Evolutionary conservation across 768 basidiomycete genomes (phyloP), one percentile per base, ranked within the genome.

Genomic region (Agaricus sinodeliciosus): DNA sequence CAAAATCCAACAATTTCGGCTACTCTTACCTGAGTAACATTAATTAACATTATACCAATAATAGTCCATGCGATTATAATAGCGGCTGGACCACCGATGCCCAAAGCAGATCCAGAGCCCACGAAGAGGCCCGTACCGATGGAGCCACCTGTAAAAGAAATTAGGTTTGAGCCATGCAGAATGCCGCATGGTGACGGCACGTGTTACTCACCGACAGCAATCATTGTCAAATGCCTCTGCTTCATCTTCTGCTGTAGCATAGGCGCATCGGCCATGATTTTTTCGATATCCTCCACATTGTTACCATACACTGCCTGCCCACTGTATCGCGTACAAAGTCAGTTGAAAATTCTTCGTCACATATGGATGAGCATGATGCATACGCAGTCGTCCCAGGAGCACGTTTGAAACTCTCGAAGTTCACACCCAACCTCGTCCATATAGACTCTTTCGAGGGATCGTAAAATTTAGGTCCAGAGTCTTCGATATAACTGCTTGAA

Each of bases 61-160:
- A 75, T 61, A 56, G 73, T 60, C 73, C 73, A 76, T 12, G 69
- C 70, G 50, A 76, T 72, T 34, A 76, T 60, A 44, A 76, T 60
- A 43, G 69, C 74, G 52, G 70, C 74, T 13, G 74, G 75, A 12
- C 75, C 75, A 44, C 74, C 73, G 19, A 45, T 58, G 26, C 63
- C 60, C 19, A 76, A 61, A 19, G 73, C 71, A 16, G 64, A 62
- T 19, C 75, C 73, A 9, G 74, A 73, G 56, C 74, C 74, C 42
- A 76, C 75, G 59, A 76, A 76, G 5, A 76, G 65, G 66, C 75
- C 74, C 56, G 75, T 75, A 58, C 74, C 75, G 35, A 75, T 76
- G 61, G 69, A 71, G n/a, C 75, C 73, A 61, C 73, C 73, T 75
- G 47, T 2, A 41, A 15, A 7, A 4, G 25, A 22, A 19, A 28